These are phyloP conservation scores for Blastobotrys niveus DNA, from an alignment of 1,139 yeast genomes.

Conservation along the genomic window DNA sequence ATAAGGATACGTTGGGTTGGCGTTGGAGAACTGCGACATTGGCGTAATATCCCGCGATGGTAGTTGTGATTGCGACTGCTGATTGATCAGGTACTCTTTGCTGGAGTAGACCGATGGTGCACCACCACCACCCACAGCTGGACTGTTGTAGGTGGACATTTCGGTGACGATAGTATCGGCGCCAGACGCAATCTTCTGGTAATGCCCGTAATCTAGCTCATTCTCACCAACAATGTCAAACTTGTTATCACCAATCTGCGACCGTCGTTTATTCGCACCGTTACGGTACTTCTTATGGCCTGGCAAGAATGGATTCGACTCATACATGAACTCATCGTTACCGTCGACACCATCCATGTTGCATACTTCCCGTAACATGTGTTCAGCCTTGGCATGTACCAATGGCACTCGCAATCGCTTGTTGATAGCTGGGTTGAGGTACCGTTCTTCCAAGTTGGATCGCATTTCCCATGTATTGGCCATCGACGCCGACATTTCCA, in stretches of 20 bases:
- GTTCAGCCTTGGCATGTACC: constrained; percentile 32
- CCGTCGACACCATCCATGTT: constrained; percentile 14
- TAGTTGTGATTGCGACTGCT: not conserved
- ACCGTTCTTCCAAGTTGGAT: constrained; percentile 25
- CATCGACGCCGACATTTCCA: constrained; percentile 19
- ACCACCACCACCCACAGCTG: too few relatives aligned
- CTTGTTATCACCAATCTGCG: constrained; percentile 16
- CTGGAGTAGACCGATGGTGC: not conserved
- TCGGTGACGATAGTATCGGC: not conserved
- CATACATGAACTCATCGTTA: constrained; percentile 16
- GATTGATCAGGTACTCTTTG: not conserved
- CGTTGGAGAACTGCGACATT: not conserved
- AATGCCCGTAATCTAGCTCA: constrained; percentile 29
- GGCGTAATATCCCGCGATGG: not conserved
- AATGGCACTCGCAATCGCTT: constrained; percentile 32
- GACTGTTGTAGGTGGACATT: too few relatives aligned
- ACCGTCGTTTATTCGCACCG: constrained; percentile 11
- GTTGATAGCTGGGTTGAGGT: constrained; percentile 33
- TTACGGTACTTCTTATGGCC: constrained; percentile 6
- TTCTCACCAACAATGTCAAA: constrained; percentile 30
- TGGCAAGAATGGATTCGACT: constrained; percentile 17
- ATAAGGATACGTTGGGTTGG: not conserved
- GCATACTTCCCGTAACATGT: constrained; percentile 24
- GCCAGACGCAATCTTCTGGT: constrained; percentile 12
- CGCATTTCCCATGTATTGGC: constrained; percentile 13